These are phyloP conservation scores for Sophora flavescens DNA, from an alignment of 306 rosid species.

Conservation along the genomic window DNA sequence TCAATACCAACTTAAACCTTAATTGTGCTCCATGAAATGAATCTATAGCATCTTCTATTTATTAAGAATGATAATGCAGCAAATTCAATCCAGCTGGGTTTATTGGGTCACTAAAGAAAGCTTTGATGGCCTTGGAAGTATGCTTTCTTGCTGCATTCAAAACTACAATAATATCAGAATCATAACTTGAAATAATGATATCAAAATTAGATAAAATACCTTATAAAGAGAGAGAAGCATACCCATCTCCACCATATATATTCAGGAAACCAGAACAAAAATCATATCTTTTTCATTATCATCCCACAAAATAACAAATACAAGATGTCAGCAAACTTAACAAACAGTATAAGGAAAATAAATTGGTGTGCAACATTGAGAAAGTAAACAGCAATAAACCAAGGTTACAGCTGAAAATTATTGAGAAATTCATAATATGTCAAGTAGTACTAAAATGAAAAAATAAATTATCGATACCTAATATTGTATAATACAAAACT, in stretches of 20 bases:
- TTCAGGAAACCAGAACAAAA: conserved; percentile 15
- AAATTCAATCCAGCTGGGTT: no score
- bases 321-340: conserved; percentile 27
- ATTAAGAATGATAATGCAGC: no score
- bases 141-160: no score
- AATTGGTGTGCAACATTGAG: background rate
- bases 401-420: conserved; percentile 26
- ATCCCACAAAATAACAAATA: background rate
- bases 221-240: no score
- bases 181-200: no score
- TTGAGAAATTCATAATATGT: background rate
- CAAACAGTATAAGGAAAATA: conserved; percentile 8
- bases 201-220: no score
- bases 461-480: background rate
- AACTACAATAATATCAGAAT: no score
- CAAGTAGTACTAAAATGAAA: background rate
- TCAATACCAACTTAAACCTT: no score
- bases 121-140: no score
- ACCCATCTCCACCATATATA: conserved; percentile 28
- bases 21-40: no score
- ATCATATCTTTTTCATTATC: background rate
- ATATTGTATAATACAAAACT: conserved; percentile 11
- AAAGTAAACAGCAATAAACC: conserved; percentile 21
- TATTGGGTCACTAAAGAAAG: no score
- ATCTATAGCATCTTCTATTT: no score